phyloP scores from a whole-genome alignment of 2,329 filamentous ascomycete genomes.

The Knufia petricola region DNA sequence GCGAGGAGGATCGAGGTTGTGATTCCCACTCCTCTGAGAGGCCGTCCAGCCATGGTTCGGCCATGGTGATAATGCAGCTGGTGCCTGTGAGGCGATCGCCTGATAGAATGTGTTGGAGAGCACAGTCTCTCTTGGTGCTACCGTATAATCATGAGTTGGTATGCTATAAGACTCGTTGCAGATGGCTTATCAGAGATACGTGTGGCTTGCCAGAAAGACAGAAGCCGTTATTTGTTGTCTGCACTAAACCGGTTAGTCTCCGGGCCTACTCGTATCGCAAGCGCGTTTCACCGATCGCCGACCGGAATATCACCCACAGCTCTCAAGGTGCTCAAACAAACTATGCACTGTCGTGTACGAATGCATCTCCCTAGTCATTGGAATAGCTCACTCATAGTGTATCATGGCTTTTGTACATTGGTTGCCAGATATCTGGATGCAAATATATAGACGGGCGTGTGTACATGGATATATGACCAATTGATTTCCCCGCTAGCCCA shows the following conservation, averaged over 20 bases:
- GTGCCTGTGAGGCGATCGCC: not conserved
- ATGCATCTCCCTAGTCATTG: too few species aligned
- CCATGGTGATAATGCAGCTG: conserved; percentile 5
- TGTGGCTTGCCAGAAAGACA: not conserved
- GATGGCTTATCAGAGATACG: not conserved
- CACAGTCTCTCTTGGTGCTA: not conserved
- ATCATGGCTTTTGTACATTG: not conserved
- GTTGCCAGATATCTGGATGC: not conserved
- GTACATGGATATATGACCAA: not conserved
- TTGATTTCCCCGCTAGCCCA: not conserved
- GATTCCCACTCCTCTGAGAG: conserved; percentile 37
- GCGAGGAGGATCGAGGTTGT: conserved; percentile 29
- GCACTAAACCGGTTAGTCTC: too few species aligned
- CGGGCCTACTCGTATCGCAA: too few species aligned
- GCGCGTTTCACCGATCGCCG: too few species aligned
- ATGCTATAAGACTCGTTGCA: not conserved
- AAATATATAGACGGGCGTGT: too few species aligned
- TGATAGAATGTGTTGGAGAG: not conserved
- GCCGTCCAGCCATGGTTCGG: conserved; percentile 36
- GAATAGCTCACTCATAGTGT: not conserved
- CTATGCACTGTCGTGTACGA: too few species aligned
- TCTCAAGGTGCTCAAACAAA: too few species aligned
- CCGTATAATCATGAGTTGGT: not conserved
- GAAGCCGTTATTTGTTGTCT: too few species aligned
- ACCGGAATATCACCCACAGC: too few species aligned